These are phyloP conservation scores for Thalassia testudinum DNA, from an alignment of 116 monocot genomes.

Conservation along the genomic window DNA sequence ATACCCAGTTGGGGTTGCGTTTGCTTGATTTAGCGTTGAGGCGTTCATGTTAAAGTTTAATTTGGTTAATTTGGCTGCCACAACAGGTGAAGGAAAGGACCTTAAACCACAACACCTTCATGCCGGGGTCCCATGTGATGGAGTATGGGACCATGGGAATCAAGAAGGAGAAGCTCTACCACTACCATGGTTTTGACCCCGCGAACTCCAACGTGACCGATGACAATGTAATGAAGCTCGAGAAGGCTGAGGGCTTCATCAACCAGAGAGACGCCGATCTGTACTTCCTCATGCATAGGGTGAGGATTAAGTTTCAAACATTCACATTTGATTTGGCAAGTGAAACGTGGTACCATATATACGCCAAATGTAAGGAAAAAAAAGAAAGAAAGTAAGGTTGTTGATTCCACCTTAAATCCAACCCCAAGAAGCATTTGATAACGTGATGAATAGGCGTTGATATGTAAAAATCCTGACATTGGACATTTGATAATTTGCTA, in stretches of 20 bases:
- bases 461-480: too few relatives aligned
- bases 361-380: too few relatives aligned
- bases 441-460: too few relatives aligned
- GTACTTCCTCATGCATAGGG: constrained; percentile 67
- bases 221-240: constrained; percentile 5
- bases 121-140: constrained; percentile 59
- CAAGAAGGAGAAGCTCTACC: constrained; percentile 42
- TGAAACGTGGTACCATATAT: too few relatives aligned
- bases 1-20: too few relatives aligned
- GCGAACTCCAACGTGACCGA: constrained; percentile 30
- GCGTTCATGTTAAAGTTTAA: too few relatives aligned
- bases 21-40: too few relatives aligned
- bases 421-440: too few relatives aligned
- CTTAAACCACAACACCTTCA: constrained; percentile 23
- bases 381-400: not conserved
- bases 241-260: constrained; percentile 11
- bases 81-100: constrained; percentile 49
- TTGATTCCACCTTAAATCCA: too few relatives aligned
- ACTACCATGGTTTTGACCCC: constrained; percentile 54
- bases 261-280: constrained; percentile 90
- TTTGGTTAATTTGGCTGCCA: not conserved
- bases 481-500: too few relatives aligned
- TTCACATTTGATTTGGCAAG: too few relatives aligned
- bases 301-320: too few relatives aligned
- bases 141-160: constrained; percentile 47